Evolutionary conservation across 2,329 filamentous ascomycete genomes (phyloP), one percentile per base, ranked within the genome.

Genomic region (Cladobotryum mycophilum): DNA sequence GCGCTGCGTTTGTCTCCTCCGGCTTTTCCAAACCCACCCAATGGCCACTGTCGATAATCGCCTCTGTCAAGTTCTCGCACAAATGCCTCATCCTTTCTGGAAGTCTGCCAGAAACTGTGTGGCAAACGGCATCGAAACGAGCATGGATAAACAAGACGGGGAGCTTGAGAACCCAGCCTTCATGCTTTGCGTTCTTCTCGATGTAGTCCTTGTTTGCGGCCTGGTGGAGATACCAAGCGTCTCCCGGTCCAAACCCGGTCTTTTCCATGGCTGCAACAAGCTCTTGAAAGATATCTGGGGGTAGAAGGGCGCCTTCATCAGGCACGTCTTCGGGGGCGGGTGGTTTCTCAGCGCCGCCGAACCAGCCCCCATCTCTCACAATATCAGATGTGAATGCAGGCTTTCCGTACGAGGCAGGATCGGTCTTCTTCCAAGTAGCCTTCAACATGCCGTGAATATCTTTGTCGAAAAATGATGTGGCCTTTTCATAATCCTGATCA

Each of bases 151-250:
- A 65, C 13, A 66, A 51, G 5, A 62, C 62, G 1, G 65, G 64
- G 47, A 70, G 63, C 48, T 64, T 67, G 40, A 77, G 55, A 30
- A 30, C 25, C 22, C 46, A 50, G 3, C 65, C 63, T 15, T 67
- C 66, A 49, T 46, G 8, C 35, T 59, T 60, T 7, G 58, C 45
- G 5, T 55, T 55, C 5, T 49, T 45, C 1, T 13, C 17, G 7
- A 64, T 67, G 56, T 72, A 77, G 36, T 63, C 64, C 3, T 54
- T 56, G 49, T 78, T 77, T 11, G 56, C 60, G 4, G 65, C 60
- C 53, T 74, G 69, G 54, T 77, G 71, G 35, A 70, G 52, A 50
- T 77, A 77, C 55, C 46, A 55, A 13, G 43, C 12, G 11, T 42
- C 25, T 4, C 14, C 47, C 4, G 50, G 25, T 4, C 64, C 70